Base-by-base conservation (phyloP, 73 alveolate species). In the Paramecium caudatum region DNA sequence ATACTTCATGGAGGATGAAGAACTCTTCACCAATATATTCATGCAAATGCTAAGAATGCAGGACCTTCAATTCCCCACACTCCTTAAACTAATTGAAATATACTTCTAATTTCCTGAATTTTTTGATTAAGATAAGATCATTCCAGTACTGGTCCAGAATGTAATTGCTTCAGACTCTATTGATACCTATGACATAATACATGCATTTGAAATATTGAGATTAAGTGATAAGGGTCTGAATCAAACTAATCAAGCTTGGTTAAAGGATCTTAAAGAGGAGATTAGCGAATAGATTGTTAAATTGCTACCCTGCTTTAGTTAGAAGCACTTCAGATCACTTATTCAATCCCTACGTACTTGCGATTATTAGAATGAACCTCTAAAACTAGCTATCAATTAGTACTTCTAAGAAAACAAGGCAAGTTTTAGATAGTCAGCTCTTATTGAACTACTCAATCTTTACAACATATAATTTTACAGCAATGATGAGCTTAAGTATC, bases 51-150 rank as follows among this genome's bases (percentile, higher is more conserved):
- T 55, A 55, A 55, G 45, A 55, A 55, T 55, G 80, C 27, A 55
- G 9, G 80, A 55, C 30, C 30, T 55, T 5, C 43, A 4, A 10
- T 55, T 19, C 46, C 9, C 27, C 23, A 55, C 80, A 12, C 30
- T 27, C 23, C n/a, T 55, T 27, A 55, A 55, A 21, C 23, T 55
- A 43, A 27, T 55, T 6, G 36, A 55, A 12, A 55, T 23, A 4
- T 55, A 55, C 4, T 55, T 55, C 37, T 19, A 21, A 55, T 55
- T 27, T 55, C 80, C 80, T 27, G 80, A 55, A 55, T 55, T 55
- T 10, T 55, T 55, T 6, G 21, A 55, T 55, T 2, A 55, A 55
- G 80, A 55, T 23, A 7, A 55, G 30, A 23, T 55, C 10, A 27
- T 55, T 6, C 80, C 80, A 55, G 30, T 16, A 19, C 4, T 55